phyloP scores from a whole-genome alignment of 2,329 filamentous ascomycete genomes.

The Nemania sp. region DNA sequence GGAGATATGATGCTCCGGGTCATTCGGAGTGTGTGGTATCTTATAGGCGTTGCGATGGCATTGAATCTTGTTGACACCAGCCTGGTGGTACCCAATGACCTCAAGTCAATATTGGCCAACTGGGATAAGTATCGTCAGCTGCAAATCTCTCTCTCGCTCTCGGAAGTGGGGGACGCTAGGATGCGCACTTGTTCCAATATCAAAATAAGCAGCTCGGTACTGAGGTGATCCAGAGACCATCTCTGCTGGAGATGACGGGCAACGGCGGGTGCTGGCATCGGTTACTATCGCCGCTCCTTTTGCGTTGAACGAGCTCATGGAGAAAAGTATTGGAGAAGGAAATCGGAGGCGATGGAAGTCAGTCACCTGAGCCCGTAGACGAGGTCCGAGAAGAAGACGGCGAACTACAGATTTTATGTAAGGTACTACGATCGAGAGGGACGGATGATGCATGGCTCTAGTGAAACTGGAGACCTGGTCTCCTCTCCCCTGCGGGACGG shows the following conservation, averaged over 20 bases:
- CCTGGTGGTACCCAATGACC: constrained; percentile 44
- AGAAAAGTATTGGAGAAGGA: background rate
- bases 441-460: background rate
- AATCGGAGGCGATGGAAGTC: constrained; percentile 2
- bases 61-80: constrained; percentile 47
- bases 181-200: constrained; percentile 48
- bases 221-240: constrained; percentile 45
- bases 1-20: constrained; percentile 45
- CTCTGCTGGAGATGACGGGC: constrained; percentile 14
- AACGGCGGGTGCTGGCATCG: constrained; percentile 26
- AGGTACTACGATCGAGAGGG: background rate
- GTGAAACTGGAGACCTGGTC: constrained; percentile 4
- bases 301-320: constrained; percentile 1
- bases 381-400: background rate
- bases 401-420: constrained; percentile 3
- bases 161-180: background rate
- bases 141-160: background rate
- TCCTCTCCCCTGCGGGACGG: background rate
- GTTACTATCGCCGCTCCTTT: constrained; percentile 7
- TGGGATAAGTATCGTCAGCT: constrained; percentile 33
- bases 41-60: constrained; percentile 48
- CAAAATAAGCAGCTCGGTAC: constrained; percentile 49
- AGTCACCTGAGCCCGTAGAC: constrained; percentile 2
- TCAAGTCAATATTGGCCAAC: constrained; percentile 46
- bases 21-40: constrained; percentile 46